A percentile compares a stretch with the other conserved stretches of the same genome.
Evolutionary conservation across 2,329 filamentous ascomycete genomes (phyloP).

Genomic region (Diaporthe citri): DNA sequence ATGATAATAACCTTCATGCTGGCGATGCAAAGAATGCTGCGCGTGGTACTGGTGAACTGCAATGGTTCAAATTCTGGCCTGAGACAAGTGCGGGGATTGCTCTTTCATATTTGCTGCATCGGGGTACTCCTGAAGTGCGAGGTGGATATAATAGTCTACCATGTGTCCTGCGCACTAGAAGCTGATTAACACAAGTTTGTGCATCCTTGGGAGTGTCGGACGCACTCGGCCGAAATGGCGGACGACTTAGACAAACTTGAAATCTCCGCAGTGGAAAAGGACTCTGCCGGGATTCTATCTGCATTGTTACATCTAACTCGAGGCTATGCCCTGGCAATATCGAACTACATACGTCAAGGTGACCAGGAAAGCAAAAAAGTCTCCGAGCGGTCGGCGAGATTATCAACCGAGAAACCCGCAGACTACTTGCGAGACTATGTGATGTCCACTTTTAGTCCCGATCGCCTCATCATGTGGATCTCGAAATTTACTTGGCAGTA

Average conservation of each 20-base stretch:
- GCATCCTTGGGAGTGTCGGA: neutral
- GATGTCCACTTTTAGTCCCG: neutral
- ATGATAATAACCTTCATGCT: conserved; percentile 27
- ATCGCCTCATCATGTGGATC: neutral
- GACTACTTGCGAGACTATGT: neutral
- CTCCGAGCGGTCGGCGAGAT: conserved; percentile 3
- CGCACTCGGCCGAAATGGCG: neutral
- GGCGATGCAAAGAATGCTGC: neutral
- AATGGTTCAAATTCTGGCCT: neutral
- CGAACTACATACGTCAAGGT: neutral
- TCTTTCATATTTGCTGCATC: neutral
- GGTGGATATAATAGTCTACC: neutral
- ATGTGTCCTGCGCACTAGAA: neutral
- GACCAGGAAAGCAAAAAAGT: neutral
- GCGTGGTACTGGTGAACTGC: too few relatives aligned
- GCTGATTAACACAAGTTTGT: neutral
- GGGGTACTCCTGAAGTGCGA: neutral
- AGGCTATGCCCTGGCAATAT: neutral
- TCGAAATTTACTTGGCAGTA: neutral
- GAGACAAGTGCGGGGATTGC: neutral
- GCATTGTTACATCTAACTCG: neutral
- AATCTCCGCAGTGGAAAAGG: neutral
- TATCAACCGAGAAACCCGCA: neutral
- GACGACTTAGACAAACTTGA: neutral
- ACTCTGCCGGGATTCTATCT: neutral